These are phyloP conservation scores for Trichoderma pleuroti DNA, from an alignment of 2,329 filamentous ascomycete genomes.

Conservation along the genomic window DNA sequence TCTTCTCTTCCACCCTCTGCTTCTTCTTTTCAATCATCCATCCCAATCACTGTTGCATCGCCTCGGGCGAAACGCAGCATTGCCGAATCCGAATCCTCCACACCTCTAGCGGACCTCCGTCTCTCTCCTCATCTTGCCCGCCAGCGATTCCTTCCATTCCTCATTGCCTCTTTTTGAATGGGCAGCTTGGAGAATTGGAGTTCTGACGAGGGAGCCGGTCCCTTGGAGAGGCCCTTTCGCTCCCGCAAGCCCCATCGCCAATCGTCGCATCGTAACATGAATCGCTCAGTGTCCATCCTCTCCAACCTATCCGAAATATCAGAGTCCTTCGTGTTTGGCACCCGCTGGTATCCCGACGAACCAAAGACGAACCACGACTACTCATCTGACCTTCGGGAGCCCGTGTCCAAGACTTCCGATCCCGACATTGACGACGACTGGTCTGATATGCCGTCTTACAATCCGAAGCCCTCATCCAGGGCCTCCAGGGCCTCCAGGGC, in stretches of 20 bases:
- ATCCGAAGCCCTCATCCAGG: background rate
- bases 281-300: slow-evolving; percentile 45
- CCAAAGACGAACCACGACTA: background rate
- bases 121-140: background rate
- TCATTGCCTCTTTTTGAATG: background rate
- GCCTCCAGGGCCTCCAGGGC: background rate
- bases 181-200: slow-evolving; percentile 1
- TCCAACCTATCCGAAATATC: slow-evolving; percentile 40
- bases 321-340: background rate
- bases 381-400: background rate
- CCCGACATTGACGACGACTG: slow-evolving; percentile 10
- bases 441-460: background rate
- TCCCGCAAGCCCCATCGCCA: slow-evolving; percentile 48
- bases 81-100: background rate
- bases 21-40: background rate
- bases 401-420: background rate
- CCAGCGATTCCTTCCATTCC: background rate
- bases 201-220: background rate
- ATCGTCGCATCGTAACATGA: slow-evolving; percentile 39
- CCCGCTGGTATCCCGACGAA: background rate
- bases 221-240: slow-evolving; percentile 48
- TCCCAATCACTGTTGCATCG: background rate
- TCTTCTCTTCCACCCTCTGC: background rate
- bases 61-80: background rate
- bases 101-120: background rate